Base-by-base conservation (phyloP, 495 filamentous ascomycete species). In the Daldinia decipiens region DNA sequence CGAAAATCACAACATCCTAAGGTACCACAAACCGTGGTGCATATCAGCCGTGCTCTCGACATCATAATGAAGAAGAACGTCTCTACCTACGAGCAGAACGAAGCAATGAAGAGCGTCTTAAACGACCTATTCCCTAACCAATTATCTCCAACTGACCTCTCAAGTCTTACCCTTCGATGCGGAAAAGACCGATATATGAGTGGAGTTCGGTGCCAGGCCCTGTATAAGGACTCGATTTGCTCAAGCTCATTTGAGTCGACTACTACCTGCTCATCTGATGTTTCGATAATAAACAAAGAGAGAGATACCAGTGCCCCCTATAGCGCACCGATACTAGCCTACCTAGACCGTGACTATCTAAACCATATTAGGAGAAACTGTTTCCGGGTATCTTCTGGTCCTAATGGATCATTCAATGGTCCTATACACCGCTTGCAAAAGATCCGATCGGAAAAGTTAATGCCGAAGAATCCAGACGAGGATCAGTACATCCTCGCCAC, bases 401-500 rank as follows among this genome's bases (percentile, higher is more conserved):
- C 81, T 4, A 43, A 67, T 9, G 66, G 74, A 17, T 62, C 24
- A 8, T 15, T 53, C 6, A 84, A 84, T 54, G 56, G 63, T 21
- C 74, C 79, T 0, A 80, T 85, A 21, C 17, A 61, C 11, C 60
- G 74, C 13, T 65, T 85, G 8, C 79, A 83, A 36, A 53, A 70
- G 17, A 57, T 81, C 5, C 80, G 82, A 8, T 74, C 77, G 19
- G 80, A 78, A 72, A 71, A 71, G 43, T 59, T 83, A n/a, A 43
- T 79, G 0, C 83, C 83, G 0, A 67, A 74, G 9, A 74, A 82
- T 31, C 51, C 56, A n/a, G 74, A 80, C 29, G 78, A 84, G 17
- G 83, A 85, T 68, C 66, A 81, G 0, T 80, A 82, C 58, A 73
- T 83, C 19, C 70, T 83, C 32, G 81, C 73, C 21, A 75, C 76